Evolutionary conservation across 208 protist species (phyloP), one percentile per base, ranked within the genome.

Genomic region (Wallacemonas sp.): DNA sequence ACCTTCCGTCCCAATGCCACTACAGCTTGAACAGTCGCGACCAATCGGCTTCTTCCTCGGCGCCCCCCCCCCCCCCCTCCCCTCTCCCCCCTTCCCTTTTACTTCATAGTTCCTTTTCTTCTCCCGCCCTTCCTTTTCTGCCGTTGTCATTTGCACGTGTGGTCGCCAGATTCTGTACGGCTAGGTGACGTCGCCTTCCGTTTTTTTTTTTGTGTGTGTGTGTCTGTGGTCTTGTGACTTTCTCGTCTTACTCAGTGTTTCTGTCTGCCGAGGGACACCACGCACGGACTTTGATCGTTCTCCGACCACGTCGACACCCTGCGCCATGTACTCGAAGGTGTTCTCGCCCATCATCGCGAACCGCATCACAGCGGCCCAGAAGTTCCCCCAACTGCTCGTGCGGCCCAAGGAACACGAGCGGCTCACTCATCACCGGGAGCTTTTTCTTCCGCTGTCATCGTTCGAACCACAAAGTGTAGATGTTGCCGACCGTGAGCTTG

Each of bases 381-480:
- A 84, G 60, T 94, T 96, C 62, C 91, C 91, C 8, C 86, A 91
- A 44, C 58, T 96, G 26, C 74, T 73, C 17, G 76, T 96, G 22
- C 58, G 72, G 8, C 55, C 79, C 9, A 56, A 59, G 17, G 53
- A 86, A 54, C 74, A 85, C 51, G 53, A 62, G n/a, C 39, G 56
- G 31, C 49, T 96, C 14, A 84, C 80, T 0, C 73, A 73, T 22
- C 68, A 84, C 51, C 76, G 80, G 5, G 77, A 81, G 28, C 80
- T 68, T 39, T 39, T 67, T 17, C 46, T 96, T 17, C 79, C 81
- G 2, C 62, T 96, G 17, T 33, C 44, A 4, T 60, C 68, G 31
- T 92, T 94, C 39, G 79, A 91, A 3, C 56, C 68, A 3, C 67
- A 67, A 21, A 93, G 80, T 60, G 44, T 88, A 9, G 74, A 85